Conservation (phyloP, 306 rosid genomes). For the Quercus rubra region DNA sequence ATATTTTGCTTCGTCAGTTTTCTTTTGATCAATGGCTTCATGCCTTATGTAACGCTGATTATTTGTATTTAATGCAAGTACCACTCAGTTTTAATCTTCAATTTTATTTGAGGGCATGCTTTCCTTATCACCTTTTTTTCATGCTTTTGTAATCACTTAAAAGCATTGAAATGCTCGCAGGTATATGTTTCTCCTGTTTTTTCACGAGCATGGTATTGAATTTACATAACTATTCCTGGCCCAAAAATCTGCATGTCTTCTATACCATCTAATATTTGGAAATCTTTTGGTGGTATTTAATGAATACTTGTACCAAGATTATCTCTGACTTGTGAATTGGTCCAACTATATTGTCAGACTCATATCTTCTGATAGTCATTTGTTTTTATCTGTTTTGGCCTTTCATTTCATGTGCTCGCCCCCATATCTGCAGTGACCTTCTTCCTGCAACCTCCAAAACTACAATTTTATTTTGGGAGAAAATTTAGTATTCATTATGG, state of each 20-base stretch:
- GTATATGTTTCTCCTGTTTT: not conserved
- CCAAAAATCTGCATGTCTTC: not conserved
- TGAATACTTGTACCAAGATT: not conserved
- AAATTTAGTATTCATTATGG: not conserved
- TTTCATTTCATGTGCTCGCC: not conserved
- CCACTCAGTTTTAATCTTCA: not conserved
- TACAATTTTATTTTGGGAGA: no score
- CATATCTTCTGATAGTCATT: not conserved
- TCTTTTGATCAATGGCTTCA: not conserved
- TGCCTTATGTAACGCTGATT: not conserved
- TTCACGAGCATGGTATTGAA: not conserved
- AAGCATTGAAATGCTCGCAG: not conserved
- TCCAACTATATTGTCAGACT: not conserved
- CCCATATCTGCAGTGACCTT: not conserved
- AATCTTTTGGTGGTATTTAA: not conserved
- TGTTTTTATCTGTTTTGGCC: not conserved
- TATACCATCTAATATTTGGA: not conserved
- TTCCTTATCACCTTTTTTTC: not conserved
- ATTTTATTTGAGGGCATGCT: not conserved
- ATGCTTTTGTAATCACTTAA: not conserved
- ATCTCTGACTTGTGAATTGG: not conserved
- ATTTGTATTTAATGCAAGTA: not conserved
- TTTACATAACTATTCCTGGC: not conserved
- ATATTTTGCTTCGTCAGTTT: constrained; percentile 8
- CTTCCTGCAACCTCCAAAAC: not conserved